Evolutionary conservation across 2,329 filamentous ascomycete genomes (phyloP).

Genomic region (Cyphellophora europaea): DNA sequence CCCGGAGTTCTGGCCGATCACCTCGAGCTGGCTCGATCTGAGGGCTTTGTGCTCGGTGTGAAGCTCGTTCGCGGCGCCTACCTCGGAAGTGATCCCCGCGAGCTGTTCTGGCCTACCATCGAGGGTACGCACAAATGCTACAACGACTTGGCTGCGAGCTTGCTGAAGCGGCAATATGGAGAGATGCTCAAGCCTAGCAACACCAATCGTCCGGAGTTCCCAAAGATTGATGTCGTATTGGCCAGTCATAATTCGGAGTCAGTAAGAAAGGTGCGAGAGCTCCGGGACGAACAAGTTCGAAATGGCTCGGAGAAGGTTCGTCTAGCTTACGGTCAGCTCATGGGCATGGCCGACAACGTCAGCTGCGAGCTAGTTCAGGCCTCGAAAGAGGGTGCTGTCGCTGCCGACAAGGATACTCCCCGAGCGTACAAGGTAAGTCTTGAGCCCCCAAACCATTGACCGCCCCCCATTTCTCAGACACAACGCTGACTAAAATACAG

Average conservation of each 20-base stretch:
- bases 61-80: slow-evolving; percentile 72
- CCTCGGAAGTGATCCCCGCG: slow-evolving; percentile 58
- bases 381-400: slow-evolving; percentile 26
- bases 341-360: slow-evolving; percentile 55
- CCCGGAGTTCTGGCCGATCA: slow-evolving; percentile 50
- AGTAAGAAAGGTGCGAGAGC: slow-evolving; percentile 44
- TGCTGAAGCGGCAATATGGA: slow-evolving; percentile 58
- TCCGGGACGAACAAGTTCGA: slow-evolving; percentile 37
- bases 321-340: slow-evolving; percentile 47
- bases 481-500: too few species aligned
- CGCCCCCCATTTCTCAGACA: too few species aligned
- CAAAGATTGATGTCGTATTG: slow-evolving; percentile 56
- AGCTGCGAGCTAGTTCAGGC: slow-evolving; percentile 43
- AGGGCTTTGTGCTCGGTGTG: slow-evolving; percentile 59
- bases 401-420: slow-evolving; percentile 28
- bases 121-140: slow-evolving; percentile 63
- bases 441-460: too few species aligned
- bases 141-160: slow-evolving; percentile 57
- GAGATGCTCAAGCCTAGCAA: slow-evolving; percentile 38
- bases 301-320: slow-evolving; percentile 34
- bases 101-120: slow-evolving; percentile 64
- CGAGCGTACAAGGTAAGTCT: slow-evolving; percentile 49
- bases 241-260: slow-evolving; percentile 76
- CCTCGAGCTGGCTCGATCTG: slow-evolving; percentile 47
- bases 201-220: slow-evolving; percentile 38